Evolutionary conservation across 495 filamentous ascomycete species (phyloP).

Genomic region (Penicillium verhagenii): DNA sequence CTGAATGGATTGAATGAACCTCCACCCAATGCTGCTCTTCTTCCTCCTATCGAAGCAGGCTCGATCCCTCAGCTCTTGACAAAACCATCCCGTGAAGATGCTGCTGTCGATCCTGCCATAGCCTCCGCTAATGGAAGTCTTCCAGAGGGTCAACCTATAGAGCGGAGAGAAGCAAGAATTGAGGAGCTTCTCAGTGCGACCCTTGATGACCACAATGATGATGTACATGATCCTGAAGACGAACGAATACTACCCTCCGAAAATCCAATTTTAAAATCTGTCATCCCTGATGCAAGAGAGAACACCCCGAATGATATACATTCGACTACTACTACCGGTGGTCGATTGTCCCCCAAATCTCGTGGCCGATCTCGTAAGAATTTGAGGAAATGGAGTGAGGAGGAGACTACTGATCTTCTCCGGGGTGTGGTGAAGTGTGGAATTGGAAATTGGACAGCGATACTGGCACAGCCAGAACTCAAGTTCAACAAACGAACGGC

Average conservation of each 20-base stretch:
- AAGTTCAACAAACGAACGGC: slow-evolving; percentile 73
- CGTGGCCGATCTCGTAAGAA: slow-evolving; percentile 47
- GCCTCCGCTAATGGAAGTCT: slow-evolving; percentile 16
- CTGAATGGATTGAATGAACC: slow-evolving; percentile 75
- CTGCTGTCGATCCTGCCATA: slow-evolving; percentile 22
- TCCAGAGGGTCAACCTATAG: slow-evolving; percentile 28
- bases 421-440: slow-evolving; percentile 78
- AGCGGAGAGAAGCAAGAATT: slow-evolving; percentile 37
- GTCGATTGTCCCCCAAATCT: slow-evolving; percentile 40
- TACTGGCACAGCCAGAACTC: slow-evolving; percentile 71
- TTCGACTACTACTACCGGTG: slow-evolving; percentile 17
- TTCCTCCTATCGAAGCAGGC: slow-evolving; percentile 66
- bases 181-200: slow-evolving; percentile 39
- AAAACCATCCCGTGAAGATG: slow-evolving; percentile 31
- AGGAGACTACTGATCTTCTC: slow-evolving; percentile 76
- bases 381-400: slow-evolving; percentile 72
- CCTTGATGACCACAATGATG: slow-evolving; percentile 18
- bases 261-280: not conserved
- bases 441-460: slow-evolving; percentile 84
- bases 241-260: slow-evolving; percentile 8
- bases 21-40: slow-evolving; percentile 68
- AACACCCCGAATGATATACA: not conserved
- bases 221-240: slow-evolving; percentile 14
- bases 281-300: not conserved
- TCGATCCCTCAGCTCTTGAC: slow-evolving; percentile 42